phyloP scores from a whole-genome alignment of 371 early-diverging fungal genomes.

The Zancudomyces culisetae region DNA sequence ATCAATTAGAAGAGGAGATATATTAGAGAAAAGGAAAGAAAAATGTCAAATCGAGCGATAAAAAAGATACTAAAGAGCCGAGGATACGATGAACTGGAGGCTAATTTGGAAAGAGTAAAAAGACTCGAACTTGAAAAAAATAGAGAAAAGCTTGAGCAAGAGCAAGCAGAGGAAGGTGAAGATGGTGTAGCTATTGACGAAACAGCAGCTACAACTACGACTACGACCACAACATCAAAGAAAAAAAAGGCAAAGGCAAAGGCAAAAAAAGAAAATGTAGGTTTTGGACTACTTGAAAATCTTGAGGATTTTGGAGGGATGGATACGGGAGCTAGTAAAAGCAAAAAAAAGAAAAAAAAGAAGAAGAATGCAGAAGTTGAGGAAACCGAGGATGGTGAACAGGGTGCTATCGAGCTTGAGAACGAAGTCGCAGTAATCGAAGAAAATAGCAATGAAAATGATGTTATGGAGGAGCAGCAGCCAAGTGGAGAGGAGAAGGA shows the following conservation, averaged over 20 bases:
- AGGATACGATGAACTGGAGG: conserved; percentile 21
- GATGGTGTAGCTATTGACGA: conserved; percentile 8
- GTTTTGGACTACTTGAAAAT: neutral
- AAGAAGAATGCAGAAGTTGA: conserved; percentile 11
- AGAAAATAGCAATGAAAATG: neutral
- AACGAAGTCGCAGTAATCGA: neutral
- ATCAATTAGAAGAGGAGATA: too few relatives aligned
- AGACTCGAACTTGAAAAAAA: conserved; percentile 9
- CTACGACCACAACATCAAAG: too few relatives aligned
- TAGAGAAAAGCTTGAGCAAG: neutral
- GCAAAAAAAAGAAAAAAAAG: conserved; percentile 26
- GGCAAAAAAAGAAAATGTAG: conserved; percentile 26
- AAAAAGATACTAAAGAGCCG: conserved; percentile 16
- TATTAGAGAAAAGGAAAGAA: neutral
- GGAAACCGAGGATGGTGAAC: neutral
- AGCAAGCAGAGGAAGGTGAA: neutral
- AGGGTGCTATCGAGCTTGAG: neutral
- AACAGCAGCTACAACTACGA: too few relatives aligned
- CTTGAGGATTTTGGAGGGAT: conserved; percentile 10
- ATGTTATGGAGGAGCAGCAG: too few relatives aligned
- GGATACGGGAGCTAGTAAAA: conserved; percentile 10
- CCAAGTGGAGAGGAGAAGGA: too few relatives aligned
- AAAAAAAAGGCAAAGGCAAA: conserved; percentile 25
- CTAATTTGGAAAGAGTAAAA: conserved; percentile 9
- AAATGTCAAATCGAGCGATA: conserved; percentile 23